Percentiles rank a stretch among this genome's conserved stretches.
Conservation (phyloP, 805 yeast genomes). For the Kregervanrija pseudodelftensis region DNA sequence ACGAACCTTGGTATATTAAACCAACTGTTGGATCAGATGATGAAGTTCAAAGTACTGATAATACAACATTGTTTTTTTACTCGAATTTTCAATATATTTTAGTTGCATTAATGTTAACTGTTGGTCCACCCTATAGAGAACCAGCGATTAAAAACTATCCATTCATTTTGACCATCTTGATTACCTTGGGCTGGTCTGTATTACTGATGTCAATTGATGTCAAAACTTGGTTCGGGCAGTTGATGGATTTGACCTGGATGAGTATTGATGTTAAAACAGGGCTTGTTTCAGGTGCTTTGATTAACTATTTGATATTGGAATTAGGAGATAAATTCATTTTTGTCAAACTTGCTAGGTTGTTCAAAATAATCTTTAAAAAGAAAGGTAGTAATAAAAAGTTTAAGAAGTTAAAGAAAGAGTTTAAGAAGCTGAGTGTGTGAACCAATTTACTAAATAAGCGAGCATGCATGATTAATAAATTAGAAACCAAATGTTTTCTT, state of each 20-base stretch:
- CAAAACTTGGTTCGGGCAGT: slow-evolving; percentile 47
- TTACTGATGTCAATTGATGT: slow-evolving; percentile 48
- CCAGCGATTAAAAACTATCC: slow-evolving; percentile 62
- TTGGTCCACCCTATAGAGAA: slow-evolving; percentile 90
- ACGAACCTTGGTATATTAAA: slow-evolving; percentile 65
- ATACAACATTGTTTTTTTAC: slow-evolving; percentile 73
- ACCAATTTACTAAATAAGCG: too few relatives aligned
- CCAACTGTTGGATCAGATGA: slow-evolving; percentile 80
- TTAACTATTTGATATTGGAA: slow-evolving; percentile 44
- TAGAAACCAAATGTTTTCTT: too few relatives aligned
- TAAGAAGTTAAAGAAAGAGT: slow-evolving; percentile 30
- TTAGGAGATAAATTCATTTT: slow-evolving; percentile 40
- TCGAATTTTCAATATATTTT: slow-evolving; percentile 87
- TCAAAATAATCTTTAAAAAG: slow-evolving; percentile 30
- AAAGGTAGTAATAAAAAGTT: slow-evolving; percentile 27
- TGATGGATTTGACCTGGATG: slow-evolving; percentile 71
- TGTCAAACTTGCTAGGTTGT: slow-evolving; percentile 30
- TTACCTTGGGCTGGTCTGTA: slow-evolving; percentile 44
- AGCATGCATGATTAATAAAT: too few relatives aligned
- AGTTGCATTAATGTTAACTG: slow-evolving; percentile 75
- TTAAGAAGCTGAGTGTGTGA: slow-evolving; percentile 12
- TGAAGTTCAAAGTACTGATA: slow-evolving; percentile 81
- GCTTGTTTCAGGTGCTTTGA: slow-evolving; percentile 38
- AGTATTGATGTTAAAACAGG: slow-evolving; percentile 41
- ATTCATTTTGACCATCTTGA: slow-evolving; percentile 54